Evolutionary conservation across 108 stramenopile species (phyloP), one percentile per base, ranked within the genome.

Genomic region (Mediolabrus comicus): DNA sequence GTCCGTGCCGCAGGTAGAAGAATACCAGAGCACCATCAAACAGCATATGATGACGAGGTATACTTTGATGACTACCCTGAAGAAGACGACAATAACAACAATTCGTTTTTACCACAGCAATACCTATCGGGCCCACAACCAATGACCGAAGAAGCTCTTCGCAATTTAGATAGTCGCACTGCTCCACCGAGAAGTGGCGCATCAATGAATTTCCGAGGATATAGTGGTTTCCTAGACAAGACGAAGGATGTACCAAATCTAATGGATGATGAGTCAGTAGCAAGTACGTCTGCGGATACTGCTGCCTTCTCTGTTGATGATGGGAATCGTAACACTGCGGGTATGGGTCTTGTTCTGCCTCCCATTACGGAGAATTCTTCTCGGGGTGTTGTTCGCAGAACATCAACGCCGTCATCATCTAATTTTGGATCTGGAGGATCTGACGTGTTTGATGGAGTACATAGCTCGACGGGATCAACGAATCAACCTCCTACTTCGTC

Each of bases 211-310:
- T 43, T 71, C 9, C 39, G 46, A 27, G 89, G 89, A 65, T 91
- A 72, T 57, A 69, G 75, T 33, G 90, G 90, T 22, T 84, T 91
- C 22, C 52, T 90, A 31, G 88, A 94, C 64, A 91, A 91, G 65
- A 86, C 87, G 22, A 60, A 74, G 34, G 92, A 94, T 57, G 87
- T 94, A 52, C 92, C 92, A 13, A 87, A 87, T 65, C 68, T 94
- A 67, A 89, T 91, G 84, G 92, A 94, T 58, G 89, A 85, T 58
- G 84, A 86, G 39, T 88, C 88, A 9, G 86, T 87, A 22, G 76
- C 75, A 11, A 72, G 74, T 25, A 81, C 82, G 58, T 88, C 90
- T 32, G 55, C 72, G 0, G 74, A 59, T 16, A 72, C 80, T 6
- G 72, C 59, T 30, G 53, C 61, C 6, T 52, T 73, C 34, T 68